Percentiles rank a stretch among this genome's conserved stretches.
Evolutionary conservation across 768 basidiomycete genomes (phyloP).

Genomic region (Collybia nuda): DNA sequence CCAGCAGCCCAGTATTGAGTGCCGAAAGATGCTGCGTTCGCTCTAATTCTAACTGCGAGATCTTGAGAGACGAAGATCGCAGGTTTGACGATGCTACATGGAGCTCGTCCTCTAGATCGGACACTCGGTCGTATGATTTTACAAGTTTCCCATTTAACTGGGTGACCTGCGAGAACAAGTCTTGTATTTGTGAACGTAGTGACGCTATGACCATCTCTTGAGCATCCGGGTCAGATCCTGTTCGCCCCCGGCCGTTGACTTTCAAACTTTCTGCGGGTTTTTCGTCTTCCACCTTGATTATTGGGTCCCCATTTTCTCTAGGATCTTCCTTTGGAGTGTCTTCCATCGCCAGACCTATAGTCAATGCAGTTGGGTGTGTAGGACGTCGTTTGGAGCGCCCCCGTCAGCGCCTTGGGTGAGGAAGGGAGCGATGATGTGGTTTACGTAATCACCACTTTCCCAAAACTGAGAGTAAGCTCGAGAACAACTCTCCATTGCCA

Average conservation of each 20-base stretch:
- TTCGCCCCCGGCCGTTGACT: conserved; percentile 14
- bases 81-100: conserved; percentile 64
- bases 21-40: conserved; percentile 86
- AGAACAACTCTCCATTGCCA: too few relatives aligned
- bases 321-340: conserved; percentile 8
- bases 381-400: too few relatives aligned
- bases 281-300: conserved; percentile 1
- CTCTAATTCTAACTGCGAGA: conserved; percentile 82
- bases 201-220: conserved; percentile 83
- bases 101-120: conserved; percentile 88
- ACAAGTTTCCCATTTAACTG: conserved; percentile 94
- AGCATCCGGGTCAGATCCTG: conserved; percentile 52
- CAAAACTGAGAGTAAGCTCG: too few relatives aligned
- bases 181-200: conserved; percentile 77
- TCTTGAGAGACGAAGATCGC: conserved; percentile 59
- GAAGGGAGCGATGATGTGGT: too few relatives aligned
- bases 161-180: conserved; percentile 87
- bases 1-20: conserved; percentile 86
- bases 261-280: conserved; percentile 8
- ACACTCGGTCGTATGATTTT: conserved; percentile 86
- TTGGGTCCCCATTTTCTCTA: conserved; percentile 1
- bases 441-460: too few relatives aligned
- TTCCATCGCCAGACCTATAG: conserved; percentile 5
- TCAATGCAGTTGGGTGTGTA: too few relatives aligned
- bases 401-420: too few relatives aligned